Base-by-base conservation (phyloP, 2,329 filamentous ascomycete genomes). In the Colletotrichum liriopes region DNA sequence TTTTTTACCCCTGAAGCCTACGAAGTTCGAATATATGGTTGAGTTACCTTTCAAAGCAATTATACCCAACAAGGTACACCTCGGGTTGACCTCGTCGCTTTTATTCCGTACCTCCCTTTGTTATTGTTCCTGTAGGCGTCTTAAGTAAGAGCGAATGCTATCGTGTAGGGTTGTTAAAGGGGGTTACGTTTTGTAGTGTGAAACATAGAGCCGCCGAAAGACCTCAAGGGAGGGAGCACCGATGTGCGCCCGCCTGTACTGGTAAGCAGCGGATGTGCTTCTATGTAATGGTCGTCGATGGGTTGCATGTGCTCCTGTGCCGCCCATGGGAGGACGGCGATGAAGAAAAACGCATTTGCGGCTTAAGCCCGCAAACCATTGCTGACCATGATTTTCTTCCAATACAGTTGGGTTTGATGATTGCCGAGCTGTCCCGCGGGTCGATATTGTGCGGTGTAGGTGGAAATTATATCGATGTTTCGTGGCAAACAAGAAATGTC, bases 31-130 rank as follows among this genome's bases (percentile, higher is more conserved):
- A 32, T 32, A 32, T 32, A 32, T 32, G 29, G 29, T 32, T 32
- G 2, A 32, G 29, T 32, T 32, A 32, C 6, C 29, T 32, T 32
- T 23, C n/a, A 12, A 3, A 37, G 32, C 12, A n/a, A 18, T n/a
- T 1, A 20, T 8, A 1, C 47, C 29, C 20, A 18, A 12, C 1
- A 11, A n/a, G 3, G 20, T 11, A 35, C 16, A n/a, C 8, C 5
- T 20, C 2, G 5, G 3, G 0, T 0, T 20, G 5, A 9, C 26
- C 18, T 52, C 16, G 14, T 12, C 51, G 7, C 2, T 14, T n/a
- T 3, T 14, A 8, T 35, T 35, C 2, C 12, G 12, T 5, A n/a
- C 18, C 4, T n/a, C 18, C 4, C 12, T 23, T 35, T 23, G 32
- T 14, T 3, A 4, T 14, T 6, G 5, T 37, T 37, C 9, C n/a